These are phyloP conservation scores for Lyophyllum semitale DNA, from an alignment of 768 basidiomycete species.

Conservation along the genomic window DNA sequence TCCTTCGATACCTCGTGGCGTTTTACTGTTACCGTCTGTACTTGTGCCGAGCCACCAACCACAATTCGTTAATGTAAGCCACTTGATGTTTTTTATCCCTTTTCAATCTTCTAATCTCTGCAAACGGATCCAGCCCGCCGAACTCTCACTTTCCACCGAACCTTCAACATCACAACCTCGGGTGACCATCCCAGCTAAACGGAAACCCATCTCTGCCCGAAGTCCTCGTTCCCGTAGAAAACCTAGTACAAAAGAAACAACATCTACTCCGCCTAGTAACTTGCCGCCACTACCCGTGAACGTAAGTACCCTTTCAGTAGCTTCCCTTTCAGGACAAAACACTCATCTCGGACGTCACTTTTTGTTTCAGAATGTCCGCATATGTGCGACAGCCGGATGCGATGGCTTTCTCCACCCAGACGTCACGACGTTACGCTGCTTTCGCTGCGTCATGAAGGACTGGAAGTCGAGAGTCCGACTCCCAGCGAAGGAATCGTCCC, in stretches of 20 bases:
- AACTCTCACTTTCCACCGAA: not conserved
- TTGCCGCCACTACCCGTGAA: not conserved
- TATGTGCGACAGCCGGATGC: constrained; percentile 15
- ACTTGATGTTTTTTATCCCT: not conserved
- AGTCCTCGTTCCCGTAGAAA: not conserved
- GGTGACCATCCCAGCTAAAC: not conserved
- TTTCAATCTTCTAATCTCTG: not conserved
- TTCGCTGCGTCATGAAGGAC: constrained; percentile 13
- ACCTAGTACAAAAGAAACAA: not conserved
- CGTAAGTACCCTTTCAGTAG: not conserved
- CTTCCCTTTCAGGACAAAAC: not conserved
- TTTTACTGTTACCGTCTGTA: not conserved
- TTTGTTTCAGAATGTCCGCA: constrained; percentile 1
- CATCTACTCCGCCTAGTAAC: not conserved
- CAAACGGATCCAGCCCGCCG: not conserved
- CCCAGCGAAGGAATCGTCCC: no score
- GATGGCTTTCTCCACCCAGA: not conserved
- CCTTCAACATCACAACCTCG: not conserved
- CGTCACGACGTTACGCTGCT: constrained; percentile 13
- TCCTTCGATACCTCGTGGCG: not conserved
- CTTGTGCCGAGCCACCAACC: not conserved
- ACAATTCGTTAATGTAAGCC: not conserved
- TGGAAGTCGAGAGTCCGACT: constrained; percentile 18
- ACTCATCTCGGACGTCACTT: not conserved
- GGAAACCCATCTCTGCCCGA: not conserved